phyloP scores from a whole-genome alignment of 2,329 filamentous ascomycete genomes.

The Fusarium beomiforme region DNA sequence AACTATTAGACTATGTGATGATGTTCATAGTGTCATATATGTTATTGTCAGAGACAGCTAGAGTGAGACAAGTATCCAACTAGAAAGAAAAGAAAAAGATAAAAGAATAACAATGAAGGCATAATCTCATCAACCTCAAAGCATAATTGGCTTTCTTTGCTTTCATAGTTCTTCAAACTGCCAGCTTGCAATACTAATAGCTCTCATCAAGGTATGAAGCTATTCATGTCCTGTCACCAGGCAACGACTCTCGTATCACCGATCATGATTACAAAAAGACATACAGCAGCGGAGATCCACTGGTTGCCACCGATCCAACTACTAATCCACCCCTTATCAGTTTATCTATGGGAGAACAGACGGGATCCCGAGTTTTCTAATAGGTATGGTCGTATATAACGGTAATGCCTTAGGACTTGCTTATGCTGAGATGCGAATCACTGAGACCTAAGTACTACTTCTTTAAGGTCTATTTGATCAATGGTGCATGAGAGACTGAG shows the following conservation, averaged over 20 bases:
- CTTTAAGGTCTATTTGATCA: too few species aligned
- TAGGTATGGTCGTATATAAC: slow-evolving; percentile 5
- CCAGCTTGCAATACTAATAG: not conserved
- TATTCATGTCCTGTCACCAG: not conserved
- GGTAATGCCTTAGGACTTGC: not conserved
- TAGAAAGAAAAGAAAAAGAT: not conserved
- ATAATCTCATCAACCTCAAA: not conserved
- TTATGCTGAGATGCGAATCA: not conserved
- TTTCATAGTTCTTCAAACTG: not conserved
- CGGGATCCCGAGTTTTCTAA: slow-evolving; percentile 3
- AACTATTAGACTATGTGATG: not conserved
- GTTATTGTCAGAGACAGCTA: not conserved
- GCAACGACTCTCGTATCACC: not conserved
- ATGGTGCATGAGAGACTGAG: too few species aligned
- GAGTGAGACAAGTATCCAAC: not conserved
- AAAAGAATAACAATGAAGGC: not conserved
- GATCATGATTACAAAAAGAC: not conserved
- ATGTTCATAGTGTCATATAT: not conserved
- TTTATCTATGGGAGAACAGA: slow-evolving; percentile 1
- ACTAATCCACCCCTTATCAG: slow-evolving; percentile 8
- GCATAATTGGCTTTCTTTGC: not conserved
- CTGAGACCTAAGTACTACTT: not conserved
- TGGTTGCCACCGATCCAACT: not conserved
- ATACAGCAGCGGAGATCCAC: slow-evolving; percentile 4
- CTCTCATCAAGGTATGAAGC: not conserved